Base-by-base conservation (phyloP, 139 green algal species). In the Coelastrella sp. region DNA sequence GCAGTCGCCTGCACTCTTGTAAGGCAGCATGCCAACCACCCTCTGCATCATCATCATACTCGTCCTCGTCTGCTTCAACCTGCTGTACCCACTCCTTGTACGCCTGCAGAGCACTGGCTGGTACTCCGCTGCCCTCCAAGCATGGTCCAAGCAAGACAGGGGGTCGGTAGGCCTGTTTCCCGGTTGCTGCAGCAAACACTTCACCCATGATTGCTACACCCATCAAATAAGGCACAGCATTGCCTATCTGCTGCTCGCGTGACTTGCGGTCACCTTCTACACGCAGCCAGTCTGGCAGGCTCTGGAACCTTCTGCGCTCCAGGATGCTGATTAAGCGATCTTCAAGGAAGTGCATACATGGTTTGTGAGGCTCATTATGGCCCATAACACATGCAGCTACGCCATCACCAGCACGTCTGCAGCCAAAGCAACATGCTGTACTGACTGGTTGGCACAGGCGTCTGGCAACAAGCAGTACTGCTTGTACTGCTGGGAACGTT, bases 191-290 rank as follows among this genome's bases (percentile, higher is more conserved):
- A n/a, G 66, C 40, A 60, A n/a, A 57, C 32, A 82, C 53, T 25
- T 37, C 21, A 11, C 34, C 75, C 27, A 60, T 60, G 50, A 82
- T 32, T 37, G 66, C 75, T 2, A 32, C 51, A 57, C 51, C 74
- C 5, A 82, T 34, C 34, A 71, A 35, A 60, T 71, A 82, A 3
- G 75, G 75, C 53, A 82, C 75, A 17, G 75, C 75, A 30, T 82
- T 82, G 51, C 75, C 75, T 23, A 82, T 45, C 75, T 82, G 75
- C 53, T 71, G 34, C 35, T 38, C 19, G 3, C 17, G 13, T 21
- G 35, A 2, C 11, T 57, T 27, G 34, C 2, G 23, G 35, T 5
- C 23, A 23, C 75, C 75, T 2, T n/a, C n/a, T 11, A 71, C 3
- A 4, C 17, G 6, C 51, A 82, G 25, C 75, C 75, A 82, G 75